Evolutionary conservation across 371 early-diverging fungal genomes (phyloP).

Genomic region (Circinella minor): DNA sequence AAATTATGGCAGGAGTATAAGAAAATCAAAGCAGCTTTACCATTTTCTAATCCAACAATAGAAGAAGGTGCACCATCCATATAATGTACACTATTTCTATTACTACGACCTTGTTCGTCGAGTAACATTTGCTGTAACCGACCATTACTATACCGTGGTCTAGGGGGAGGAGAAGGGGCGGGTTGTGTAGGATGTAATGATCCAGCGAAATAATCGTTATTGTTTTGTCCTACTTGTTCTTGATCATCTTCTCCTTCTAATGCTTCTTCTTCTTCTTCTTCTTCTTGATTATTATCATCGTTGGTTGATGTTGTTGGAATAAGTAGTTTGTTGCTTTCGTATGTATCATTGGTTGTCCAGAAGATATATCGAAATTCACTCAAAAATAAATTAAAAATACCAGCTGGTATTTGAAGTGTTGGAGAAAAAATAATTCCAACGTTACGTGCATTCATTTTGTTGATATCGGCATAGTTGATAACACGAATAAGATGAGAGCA

Average conservation of each 20-base stretch:
- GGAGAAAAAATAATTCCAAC: conserved; percentile 95
- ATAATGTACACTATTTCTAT: conserved; percentile 55
- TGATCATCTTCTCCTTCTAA: background rate
- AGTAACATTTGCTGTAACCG: background rate
- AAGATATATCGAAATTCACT: conserved; percentile 90
- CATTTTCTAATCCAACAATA: conserved; percentile 48
- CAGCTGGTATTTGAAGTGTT: conserved; percentile 90
- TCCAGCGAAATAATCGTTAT: conserved; percentile 1
- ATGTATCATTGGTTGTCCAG: conserved; percentile 58
- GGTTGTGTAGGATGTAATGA: conserved; percentile 13
- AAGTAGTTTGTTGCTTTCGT: conserved; percentile 1
- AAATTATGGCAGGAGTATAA: background rate
- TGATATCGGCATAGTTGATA: conserved; percentile 78
- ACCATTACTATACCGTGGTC: background rate
- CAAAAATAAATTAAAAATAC: conserved; percentile 86
- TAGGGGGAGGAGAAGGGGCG: background rate
- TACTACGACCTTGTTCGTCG: conserved; percentile 25
- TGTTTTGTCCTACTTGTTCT: background rate
- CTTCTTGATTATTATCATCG: background rate
- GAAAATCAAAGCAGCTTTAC: background rate
- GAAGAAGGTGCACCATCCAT: conserved; percentile 45
- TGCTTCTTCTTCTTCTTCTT: background rate
- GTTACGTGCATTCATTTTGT: conserved; percentile 95
- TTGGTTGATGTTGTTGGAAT: background rate
- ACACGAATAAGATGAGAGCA: conserved; percentile 89